These are phyloP conservation scores for Carex myosuroides DNA, from an alignment of 176 grass and related monocot genomes.

Conservation along the genomic window DNA sequence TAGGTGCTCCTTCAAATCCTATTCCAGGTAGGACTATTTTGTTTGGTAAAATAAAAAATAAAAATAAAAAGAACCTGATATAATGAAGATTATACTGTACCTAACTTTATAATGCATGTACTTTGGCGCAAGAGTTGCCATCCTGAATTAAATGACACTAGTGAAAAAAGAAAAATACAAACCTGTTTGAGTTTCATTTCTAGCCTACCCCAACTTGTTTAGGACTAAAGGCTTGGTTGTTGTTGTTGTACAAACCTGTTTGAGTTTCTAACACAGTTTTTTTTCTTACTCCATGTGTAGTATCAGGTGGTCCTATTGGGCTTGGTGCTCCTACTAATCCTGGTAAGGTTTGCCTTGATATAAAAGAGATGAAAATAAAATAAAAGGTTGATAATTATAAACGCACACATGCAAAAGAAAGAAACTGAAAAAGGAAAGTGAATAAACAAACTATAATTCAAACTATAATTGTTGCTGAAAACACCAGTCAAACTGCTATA, in stretches of 20 bases:
- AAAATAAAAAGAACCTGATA: neutral
- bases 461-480: neutral
- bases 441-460: too few relatives aligned
- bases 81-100: neutral
- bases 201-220: too few relatives aligned
- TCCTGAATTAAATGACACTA: neutral
- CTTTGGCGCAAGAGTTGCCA: neutral
- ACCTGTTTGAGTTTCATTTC: neutral
- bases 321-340: slow-evolving; percentile 25
- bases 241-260: too few relatives aligned
- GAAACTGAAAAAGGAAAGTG: neutral
- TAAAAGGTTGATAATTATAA: neutral
- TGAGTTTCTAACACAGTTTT: neutral
- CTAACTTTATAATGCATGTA: neutral
- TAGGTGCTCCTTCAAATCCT: slow-evolving; percentile 24
- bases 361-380: neutral
- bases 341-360: slow-evolving; percentile 2
- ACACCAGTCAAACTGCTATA: neutral
- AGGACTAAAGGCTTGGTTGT: too few relatives aligned
- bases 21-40: slow-evolving; percentile 19
- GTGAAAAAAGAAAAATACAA: neutral
- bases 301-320: slow-evolving; percentile 18
- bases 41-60: neutral
- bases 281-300: slow-evolving; percentile 3
- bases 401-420: neutral